A percentile compares a stretch with the other conserved stretches of the same genome.
Conservation (phyloP, 768 basidiomycete species). For the Pulveroboletus sp. region DNA sequence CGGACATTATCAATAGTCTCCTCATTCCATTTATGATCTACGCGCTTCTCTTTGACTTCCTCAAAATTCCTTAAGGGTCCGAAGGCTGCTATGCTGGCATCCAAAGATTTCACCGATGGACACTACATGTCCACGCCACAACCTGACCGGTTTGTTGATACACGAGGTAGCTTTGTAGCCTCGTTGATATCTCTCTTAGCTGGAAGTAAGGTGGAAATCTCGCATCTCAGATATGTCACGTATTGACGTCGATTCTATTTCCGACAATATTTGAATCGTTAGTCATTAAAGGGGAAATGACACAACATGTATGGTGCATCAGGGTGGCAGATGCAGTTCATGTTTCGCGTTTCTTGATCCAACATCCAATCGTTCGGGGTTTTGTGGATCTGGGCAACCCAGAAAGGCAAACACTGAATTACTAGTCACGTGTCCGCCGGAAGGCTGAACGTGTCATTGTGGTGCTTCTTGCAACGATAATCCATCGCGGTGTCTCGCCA, state of each 20-base stretch:
- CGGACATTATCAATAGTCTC: slow-evolving; percentile 52
- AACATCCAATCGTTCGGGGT: no score
- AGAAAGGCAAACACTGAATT: no score
- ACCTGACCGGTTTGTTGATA: slow-evolving; percentile 41
- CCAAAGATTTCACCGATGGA: slow-evolving; percentile 52
- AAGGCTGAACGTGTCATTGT: no score
- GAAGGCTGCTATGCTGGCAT: slow-evolving; percentile 49
- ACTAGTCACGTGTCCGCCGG: slow-evolving; percentile 16
- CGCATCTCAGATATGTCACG: slow-evolving; percentile 38
- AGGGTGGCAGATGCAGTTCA: no score
- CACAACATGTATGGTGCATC: no score
- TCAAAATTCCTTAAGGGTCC: slow-evolving; percentile 56
- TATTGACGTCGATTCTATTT: slow-evolving; percentile 40
- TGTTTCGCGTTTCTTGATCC: no score
- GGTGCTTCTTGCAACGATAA: background rate
- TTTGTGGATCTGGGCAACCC: no score
- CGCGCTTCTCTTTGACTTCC: background rate
- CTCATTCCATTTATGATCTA: background rate
- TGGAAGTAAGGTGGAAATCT: slow-evolving; percentile 51
- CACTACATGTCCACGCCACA: slow-evolving; percentile 49
- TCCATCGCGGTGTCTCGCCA: background rate
- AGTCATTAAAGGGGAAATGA: slow-evolving; percentile 17
- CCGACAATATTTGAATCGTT: slow-evolving; percentile 42
- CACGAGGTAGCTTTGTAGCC: background rate
- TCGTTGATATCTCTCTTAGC: slow-evolving; percentile 30